Conservation (phyloP, 148 eudicot species). For the Heliosperma pusillum region DNA sequence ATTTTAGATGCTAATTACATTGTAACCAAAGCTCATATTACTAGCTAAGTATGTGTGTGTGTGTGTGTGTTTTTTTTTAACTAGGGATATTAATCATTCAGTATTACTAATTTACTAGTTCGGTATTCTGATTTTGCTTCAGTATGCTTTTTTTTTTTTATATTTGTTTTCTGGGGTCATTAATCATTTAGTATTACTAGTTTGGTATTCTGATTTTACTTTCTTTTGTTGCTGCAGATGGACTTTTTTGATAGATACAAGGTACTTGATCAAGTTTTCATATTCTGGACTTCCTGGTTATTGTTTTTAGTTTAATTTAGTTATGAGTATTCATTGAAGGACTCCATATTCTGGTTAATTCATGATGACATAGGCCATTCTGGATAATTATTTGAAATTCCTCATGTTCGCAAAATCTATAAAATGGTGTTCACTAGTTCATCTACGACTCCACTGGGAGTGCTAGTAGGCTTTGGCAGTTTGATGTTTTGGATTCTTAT, state of each 20-base stretch:
- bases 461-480: neutral
- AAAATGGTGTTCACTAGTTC: neutral
- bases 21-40: neutral
- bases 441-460: neutral
- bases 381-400: neutral
- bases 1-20: neutral
- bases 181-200: neutral
- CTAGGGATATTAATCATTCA: no score
- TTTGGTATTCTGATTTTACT: constrained; percentile 5
- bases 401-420: neutral
- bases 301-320: neutral
- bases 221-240: constrained; percentile 52
- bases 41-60: neutral
- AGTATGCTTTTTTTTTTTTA: no score
- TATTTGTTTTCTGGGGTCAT: neutral
- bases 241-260: constrained; percentile 92
- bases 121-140: no score
- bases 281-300: neutral
- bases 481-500: neutral
- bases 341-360: neutral
- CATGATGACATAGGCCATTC: neutral
- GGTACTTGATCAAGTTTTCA: constrained; percentile 39
- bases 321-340: neutral
- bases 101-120: no score
- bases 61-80: no score